These are phyloP conservation scores for Adansonia madagascariensis DNA, from an alignment of 441 rosid species.

Conservation along the genomic window DNA sequence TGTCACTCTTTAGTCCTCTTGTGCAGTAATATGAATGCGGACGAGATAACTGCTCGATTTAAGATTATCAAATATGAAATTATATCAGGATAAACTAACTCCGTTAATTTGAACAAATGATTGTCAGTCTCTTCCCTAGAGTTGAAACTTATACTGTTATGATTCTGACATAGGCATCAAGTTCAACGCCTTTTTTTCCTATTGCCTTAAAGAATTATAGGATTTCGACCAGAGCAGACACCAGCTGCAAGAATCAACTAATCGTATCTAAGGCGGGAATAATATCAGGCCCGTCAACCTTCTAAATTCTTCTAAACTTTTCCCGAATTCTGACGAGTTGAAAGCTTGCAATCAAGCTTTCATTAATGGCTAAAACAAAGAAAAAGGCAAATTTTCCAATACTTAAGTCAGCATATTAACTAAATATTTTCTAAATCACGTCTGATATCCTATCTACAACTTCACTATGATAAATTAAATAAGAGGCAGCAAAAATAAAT, in stretches of 20 bases:
- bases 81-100: not conserved
- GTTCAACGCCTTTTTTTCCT: not conserved
- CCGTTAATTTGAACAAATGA: not conserved
- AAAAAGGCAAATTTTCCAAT: not conserved
- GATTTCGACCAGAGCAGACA: not conserved
- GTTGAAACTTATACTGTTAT: constrained; percentile 4
- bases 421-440: not conserved
- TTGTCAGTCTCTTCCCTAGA: not conserved
- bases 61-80: not conserved
- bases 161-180: not conserved
- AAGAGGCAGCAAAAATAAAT: not conserved
- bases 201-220: not conserved
- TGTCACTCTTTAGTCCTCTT: not conserved
- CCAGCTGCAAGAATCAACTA: not conserved
- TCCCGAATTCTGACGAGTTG: not conserved
- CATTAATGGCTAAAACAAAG: not conserved
- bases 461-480: not conserved
- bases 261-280: not conserved
- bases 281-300: not conserved
- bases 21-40: not conserved
- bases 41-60: not conserved
- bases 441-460: not conserved
- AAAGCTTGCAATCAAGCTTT: constrained; percentile 14
- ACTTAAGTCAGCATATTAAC: not conserved
- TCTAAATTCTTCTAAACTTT: not conserved